Evolutionary conservation across 352 stramenopile species (phyloP).

Genomic region (Thraustochytrium aureum): DNA sequence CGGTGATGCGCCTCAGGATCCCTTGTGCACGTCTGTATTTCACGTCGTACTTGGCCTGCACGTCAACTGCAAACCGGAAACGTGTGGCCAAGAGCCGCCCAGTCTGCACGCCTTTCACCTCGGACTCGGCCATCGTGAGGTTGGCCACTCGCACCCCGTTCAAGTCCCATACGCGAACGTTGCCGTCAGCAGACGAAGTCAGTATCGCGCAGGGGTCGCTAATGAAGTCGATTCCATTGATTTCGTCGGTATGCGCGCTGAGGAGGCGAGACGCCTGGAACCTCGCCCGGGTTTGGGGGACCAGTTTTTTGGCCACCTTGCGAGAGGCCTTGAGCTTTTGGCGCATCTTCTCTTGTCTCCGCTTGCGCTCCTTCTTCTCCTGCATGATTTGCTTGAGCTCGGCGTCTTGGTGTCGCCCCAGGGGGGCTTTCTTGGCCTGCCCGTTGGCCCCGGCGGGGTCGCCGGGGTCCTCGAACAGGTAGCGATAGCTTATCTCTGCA

Average conservation of each 20-base stretch:
- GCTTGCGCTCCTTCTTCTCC: constrained; percentile 23
- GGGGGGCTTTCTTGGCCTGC: neutral
- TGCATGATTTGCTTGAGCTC: neutral
- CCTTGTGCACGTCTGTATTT: too few relatives aligned
- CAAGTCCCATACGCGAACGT: constrained; percentile 19
- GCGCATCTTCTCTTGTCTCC: constrained; percentile 28
- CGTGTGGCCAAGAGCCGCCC: neutral
- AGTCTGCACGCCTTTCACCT: constrained; percentile 25
- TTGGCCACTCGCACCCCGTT: constrained; percentile 31
- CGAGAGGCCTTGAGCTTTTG: constrained; percentile 37
- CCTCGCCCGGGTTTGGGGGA: neutral
- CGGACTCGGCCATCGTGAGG: constrained; percentile 24
- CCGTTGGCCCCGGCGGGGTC: neutral
- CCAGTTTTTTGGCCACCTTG: neutral
- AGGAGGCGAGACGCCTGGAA: constrained; percentile 6
- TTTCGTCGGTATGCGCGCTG: constrained; percentile 10
- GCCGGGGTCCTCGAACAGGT: constrained; percentile 35
- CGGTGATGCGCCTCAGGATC: too few relatives aligned
- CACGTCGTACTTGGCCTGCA: neutral
- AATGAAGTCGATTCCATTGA: constrained; percentile 23
- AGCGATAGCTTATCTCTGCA: constrained; percentile 29
- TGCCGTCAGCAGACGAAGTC: constrained; percentile 28
- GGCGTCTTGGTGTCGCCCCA: constrained; percentile 5
- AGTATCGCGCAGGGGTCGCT: neutral
- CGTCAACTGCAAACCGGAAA: constrained; percentile 29